These are phyloP conservation scores for Saccharomycodes ludwigii DNA, from an alignment of 805 yeast genomes.

Conservation along the genomic window DNA sequence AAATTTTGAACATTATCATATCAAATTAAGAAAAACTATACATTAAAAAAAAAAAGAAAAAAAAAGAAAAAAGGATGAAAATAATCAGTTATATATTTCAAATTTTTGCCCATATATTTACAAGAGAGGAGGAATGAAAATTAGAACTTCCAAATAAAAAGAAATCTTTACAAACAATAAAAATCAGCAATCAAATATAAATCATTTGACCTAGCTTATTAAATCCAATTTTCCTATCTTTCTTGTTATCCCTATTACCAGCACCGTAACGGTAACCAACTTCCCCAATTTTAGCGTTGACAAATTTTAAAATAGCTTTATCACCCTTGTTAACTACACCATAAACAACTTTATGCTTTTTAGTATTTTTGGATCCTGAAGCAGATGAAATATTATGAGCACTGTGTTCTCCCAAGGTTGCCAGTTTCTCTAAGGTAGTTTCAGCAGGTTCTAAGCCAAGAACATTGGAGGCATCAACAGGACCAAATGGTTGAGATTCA, in stretches of 20 bases:
- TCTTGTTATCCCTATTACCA: constrained; percentile 75
- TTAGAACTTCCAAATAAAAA: neutral
- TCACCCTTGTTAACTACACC: constrained; percentile 62
- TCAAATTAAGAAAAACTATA: too few species aligned
- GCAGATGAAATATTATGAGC: too few species aligned
- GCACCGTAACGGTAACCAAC: constrained; percentile 93
- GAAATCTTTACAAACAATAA: too few species aligned
- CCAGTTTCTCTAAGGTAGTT: constrained; percentile 56
- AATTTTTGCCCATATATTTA: neutral
- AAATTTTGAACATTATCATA: too few species aligned
- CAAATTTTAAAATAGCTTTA: constrained; percentile 58
- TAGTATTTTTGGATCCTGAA: constrained; percentile 11
- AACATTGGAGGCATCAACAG: constrained; percentile 83
- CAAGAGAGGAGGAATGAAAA: neutral
- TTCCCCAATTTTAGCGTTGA: constrained; percentile 64
- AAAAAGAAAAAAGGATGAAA: neutral
- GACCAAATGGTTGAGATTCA: constrained; percentile 92
- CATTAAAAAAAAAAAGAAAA: neutral
- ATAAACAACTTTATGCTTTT: constrained; percentile 26
- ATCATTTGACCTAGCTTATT: constrained; percentile 52
- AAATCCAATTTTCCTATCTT: constrained; percentile 63
- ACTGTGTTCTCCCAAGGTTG: constrained; percentile 43
- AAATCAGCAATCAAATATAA: constrained; percentile 16
- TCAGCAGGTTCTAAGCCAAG: constrained; percentile 83
- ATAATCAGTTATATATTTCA: neutral